Percentiles rank a stretch among this genome's conserved stretches.
Conservation (phyloP, 306 rosid genomes). For the Pueraria montana region DNA sequence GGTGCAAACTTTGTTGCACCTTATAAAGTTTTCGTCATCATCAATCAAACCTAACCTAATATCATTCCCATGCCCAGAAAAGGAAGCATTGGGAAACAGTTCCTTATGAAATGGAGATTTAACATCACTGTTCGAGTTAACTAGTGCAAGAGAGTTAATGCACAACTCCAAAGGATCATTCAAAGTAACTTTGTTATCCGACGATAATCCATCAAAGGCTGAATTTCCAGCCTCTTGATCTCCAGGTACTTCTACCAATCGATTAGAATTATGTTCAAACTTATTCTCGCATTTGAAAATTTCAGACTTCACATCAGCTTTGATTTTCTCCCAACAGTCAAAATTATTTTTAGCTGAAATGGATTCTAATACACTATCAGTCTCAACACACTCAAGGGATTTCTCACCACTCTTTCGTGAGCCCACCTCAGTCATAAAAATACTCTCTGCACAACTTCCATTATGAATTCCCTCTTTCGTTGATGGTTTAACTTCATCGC, state of each 20-base stretch:
- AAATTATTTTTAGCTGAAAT: constrained; percentile 56
- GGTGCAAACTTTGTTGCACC: constrained; percentile 70
- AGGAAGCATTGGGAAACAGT: constrained; percentile 61
- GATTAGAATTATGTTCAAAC: constrained; percentile 49
- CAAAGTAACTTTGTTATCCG: constrained; percentile 58
- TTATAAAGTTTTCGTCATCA: constrained; percentile 81
- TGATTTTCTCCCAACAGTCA: constrained; percentile 54
- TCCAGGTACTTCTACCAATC: constrained; percentile 56
- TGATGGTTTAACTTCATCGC: constrained; percentile 52
- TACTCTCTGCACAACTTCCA: constrained; percentile 65
- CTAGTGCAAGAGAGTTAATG: constrained; percentile 57
- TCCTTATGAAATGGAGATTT: constrained; percentile 59
- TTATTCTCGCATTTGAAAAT: constrained; percentile 54
- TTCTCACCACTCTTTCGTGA: constrained; percentile 56
- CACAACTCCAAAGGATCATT: constrained; percentile 58
- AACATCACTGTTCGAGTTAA: constrained; percentile 52
- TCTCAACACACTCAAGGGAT: constrained; percentile 47
- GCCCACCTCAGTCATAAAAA: constrained; percentile 53
- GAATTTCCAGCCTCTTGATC: constrained; percentile 50
- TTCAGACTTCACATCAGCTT: constrained; percentile 57
- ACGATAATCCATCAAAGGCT: constrained; percentile 51
- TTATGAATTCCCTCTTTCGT: constrained; percentile 54
- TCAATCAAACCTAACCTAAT: constrained; percentile 80
- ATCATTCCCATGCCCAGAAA: constrained; percentile 70
- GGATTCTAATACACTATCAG: constrained; percentile 57